Evolutionary conservation across 306 rosid species (phyloP).

Genomic region (Trifolium fragiferum): DNA sequence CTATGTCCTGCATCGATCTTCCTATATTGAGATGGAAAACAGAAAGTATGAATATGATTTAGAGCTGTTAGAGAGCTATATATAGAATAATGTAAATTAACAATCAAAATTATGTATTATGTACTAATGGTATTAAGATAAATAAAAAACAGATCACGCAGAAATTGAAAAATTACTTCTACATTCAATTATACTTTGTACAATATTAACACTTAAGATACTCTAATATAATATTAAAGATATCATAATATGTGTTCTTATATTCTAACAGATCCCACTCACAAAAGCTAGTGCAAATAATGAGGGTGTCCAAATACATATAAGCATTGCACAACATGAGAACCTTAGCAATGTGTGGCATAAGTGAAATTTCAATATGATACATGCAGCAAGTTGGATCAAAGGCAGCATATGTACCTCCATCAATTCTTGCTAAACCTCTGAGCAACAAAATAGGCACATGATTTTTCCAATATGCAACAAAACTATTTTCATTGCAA

Average conservation of each 20-base stretch:
- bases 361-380: not conserved
- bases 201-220: slow-evolving; percentile 10
- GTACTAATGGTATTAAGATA: slow-evolving; percentile 25
- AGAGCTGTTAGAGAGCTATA: slow-evolving; percentile 14
- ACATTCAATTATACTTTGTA: not conserved
- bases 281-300: no score
- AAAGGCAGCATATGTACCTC: no score
- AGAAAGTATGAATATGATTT: slow-evolving; percentile 29
- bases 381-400: slow-evolving; percentile 7
- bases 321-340: no score
- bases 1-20: slow-evolving; percentile 48
- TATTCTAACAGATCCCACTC: no score
- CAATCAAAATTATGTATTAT: slow-evolving; percentile 16
- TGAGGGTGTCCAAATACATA: no score
- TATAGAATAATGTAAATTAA: slow-evolving; percentile 1
- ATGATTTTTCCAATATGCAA: no score
- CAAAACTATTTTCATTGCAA: no score
- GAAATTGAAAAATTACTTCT: slow-evolving; percentile 1
- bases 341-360: no score
- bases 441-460: no score
- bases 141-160: slow-evolving; percentile 26
- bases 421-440: no score
- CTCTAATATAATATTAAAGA: no score
- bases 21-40: slow-evolving; percentile 55
- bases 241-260: no score